Conservation (phyloP, 139 green algal genomes). For the Pedinophyceae sp. region DNA sequence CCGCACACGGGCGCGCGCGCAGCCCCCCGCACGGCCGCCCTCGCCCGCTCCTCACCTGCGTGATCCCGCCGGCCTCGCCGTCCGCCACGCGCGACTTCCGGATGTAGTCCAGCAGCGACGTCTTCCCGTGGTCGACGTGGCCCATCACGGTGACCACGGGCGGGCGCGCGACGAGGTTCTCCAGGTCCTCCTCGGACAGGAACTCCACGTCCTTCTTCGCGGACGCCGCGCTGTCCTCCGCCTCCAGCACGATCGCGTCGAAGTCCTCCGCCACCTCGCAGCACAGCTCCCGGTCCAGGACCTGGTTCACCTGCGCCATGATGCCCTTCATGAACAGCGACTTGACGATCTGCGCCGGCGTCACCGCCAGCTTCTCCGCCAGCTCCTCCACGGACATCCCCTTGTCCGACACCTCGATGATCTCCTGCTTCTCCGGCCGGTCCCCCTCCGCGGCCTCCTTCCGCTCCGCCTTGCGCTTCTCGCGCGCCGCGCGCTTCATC, state of each 20-base stretch:
- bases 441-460: slow-evolving; percentile 26
- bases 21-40: too few species aligned
- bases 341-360: slow-evolving; percentile 67
- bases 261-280: slow-evolving; percentile 9
- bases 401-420: slow-evolving; percentile 79
- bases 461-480: slow-evolving; percentile 24
- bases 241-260: slow-evolving; percentile 32
- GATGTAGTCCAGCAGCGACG: slow-evolving; percentile 77
- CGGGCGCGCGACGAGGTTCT: slow-evolving; percentile 52
- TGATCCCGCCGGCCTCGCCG: slow-evolving; percentile 96
- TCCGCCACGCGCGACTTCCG: slow-evolving; percentile 68
- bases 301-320: slow-evolving; percentile 73
- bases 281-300: slow-evolving; percentile 36
- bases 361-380: slow-evolving; percentile 53
- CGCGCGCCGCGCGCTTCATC: slow-evolving; percentile 23
- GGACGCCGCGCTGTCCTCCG: slow-evolving; percentile 15
- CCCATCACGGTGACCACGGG: slow-evolving; percentile 97
- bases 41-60: too few species aligned
- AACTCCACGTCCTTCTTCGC: slow-evolving; percentile 59
- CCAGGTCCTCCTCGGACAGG: slow-evolving; percentile 61
- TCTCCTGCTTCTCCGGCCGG: slow-evolving; percentile 49
- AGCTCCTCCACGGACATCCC: slow-evolving; percentile 78
- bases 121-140: slow-evolving; percentile 97
- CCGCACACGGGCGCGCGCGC: background rate
- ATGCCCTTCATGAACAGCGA: slow-evolving; percentile 94